Conservation (phyloP, 352 stramenopile species). For the Phytophthora podocarpi region DNA sequence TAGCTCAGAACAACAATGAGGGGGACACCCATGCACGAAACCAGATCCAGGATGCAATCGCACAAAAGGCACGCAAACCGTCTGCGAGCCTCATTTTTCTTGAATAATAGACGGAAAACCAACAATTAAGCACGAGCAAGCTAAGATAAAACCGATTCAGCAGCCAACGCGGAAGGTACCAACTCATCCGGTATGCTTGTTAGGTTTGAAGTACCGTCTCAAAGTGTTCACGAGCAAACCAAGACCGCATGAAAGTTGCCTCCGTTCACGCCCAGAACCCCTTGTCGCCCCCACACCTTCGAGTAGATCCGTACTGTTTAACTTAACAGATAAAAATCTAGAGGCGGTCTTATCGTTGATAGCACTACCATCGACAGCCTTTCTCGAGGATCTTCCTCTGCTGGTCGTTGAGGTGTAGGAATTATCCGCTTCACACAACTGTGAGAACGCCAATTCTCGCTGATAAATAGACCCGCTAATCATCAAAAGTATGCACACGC, state of each 20-base stretch:
- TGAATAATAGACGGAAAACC: too few species aligned
- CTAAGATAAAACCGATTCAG: too few species aligned
- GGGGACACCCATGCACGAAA: slow-evolving; percentile 32
- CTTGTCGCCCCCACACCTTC: background rate
- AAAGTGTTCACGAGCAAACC: too few species aligned
- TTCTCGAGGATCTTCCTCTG: background rate
- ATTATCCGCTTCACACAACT: too few species aligned
- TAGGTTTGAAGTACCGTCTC: too few species aligned
- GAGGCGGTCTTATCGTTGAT: background rate
- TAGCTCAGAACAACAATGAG: slow-evolving; percentile 30
- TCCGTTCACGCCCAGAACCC: background rate
- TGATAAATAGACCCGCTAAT: background rate
- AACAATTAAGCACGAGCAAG: too few species aligned
- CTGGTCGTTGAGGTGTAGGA: background rate
- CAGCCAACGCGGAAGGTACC: too few species aligned
- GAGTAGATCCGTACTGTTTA: background rate
- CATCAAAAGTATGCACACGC: background rate
- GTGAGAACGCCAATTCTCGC: background rate
- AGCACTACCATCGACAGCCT: background rate
- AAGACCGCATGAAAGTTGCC: too few species aligned
- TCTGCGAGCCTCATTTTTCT: slow-evolving; percentile 17
- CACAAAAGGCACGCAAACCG: slow-evolving; percentile 38
- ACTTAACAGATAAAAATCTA: background rate
- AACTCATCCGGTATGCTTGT: too few species aligned
- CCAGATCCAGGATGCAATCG: slow-evolving; percentile 37